Base-by-base conservation (phyloP, 1,139 yeast genomes). In the Sugiyamaella neomexicana region DNA sequence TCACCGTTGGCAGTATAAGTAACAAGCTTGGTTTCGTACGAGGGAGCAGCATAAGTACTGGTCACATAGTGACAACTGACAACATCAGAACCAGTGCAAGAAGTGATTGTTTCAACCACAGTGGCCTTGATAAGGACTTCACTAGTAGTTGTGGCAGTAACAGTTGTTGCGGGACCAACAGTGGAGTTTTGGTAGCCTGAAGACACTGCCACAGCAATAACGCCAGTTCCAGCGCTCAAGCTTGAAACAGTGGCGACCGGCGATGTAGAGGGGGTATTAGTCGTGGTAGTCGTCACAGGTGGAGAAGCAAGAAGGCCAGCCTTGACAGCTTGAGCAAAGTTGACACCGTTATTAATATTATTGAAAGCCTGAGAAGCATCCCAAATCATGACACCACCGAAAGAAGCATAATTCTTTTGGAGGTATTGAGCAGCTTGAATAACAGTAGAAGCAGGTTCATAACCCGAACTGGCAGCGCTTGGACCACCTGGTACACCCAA, bases 381-480 rank as follows among this genome's bases (percentile, higher is more conserved):
- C 97, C 97, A 90, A 59, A 89, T 72, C 74, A 87, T 83, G 63
- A 90, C 79, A 67, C 97, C 97, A 59, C 95, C 97, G 65, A 90
- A 88, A 52, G 78, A 70, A 51, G 74, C 59, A 40, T 58, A 34
- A 29, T 62, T 55, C 44, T 58, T 51, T 45, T 61, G 61, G 5
- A 64, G 57, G 29, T 53, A 54, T 7, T 52, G 46, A 34, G 65
- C 61, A 31, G 61, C 54, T 25, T 57, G 52, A 10, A 60, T 46
- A 38, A 61, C 65, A 43, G 62, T 53, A 15, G 36, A 55, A 20
- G 60, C 60, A 16, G 54, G 46, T 45, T 80, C 79, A 63, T 85
- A 86, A 49, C 91, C 93, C 10, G 79, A 69, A 25, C 86, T 81
- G 38, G 93, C 91, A 55, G 89, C 89, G 45, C 79, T 65, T n/a